Conservation (phyloP, 106 monocot genomes). For the Dioscorea dumetorum region DNA sequence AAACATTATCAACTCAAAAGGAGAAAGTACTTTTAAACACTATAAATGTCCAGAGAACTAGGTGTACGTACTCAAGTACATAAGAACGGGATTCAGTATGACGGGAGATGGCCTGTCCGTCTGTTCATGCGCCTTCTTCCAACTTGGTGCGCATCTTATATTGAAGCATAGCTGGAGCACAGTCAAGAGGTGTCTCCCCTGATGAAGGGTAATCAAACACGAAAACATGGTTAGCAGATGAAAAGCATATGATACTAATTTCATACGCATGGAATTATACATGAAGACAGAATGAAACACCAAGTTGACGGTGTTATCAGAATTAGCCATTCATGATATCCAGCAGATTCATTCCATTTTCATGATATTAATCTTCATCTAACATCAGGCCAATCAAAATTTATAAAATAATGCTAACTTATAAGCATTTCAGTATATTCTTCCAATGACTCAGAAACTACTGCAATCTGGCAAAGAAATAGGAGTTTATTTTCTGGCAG, state of each 20-base stretch:
- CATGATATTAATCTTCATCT: too few species aligned
- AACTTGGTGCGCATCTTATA: slow-evolving; percentile 70
- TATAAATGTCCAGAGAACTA: too few species aligned
- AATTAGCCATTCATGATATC: not conserved
- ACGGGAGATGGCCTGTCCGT: not conserved
- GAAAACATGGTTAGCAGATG: not conserved
- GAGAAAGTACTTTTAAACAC: too few species aligned
- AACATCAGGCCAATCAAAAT: too few species aligned
- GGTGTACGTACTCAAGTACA: too few species aligned
- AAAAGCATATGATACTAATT: not conserved
- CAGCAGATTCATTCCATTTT: not conserved
- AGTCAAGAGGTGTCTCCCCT: slow-evolving; percentile 93
- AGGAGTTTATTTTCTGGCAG: too few species aligned
- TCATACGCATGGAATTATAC: not conserved
- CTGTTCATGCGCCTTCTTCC: slow-evolving; percentile 17
- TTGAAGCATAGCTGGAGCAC: slow-evolving; percentile 94
- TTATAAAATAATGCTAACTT: too few species aligned
- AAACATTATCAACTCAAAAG: too few species aligned
- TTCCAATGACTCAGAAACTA: too few species aligned
- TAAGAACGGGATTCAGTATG: too few species aligned
- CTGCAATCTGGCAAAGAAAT: too few species aligned
- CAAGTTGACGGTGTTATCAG: not conserved
- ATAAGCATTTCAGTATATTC: too few species aligned
- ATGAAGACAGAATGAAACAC: not conserved
- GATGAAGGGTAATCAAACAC: slow-evolving; percentile 1